Conservation (phyloP, 2,329 filamentous ascomycete genomes). For the Endocalyx cinctus region DNA sequence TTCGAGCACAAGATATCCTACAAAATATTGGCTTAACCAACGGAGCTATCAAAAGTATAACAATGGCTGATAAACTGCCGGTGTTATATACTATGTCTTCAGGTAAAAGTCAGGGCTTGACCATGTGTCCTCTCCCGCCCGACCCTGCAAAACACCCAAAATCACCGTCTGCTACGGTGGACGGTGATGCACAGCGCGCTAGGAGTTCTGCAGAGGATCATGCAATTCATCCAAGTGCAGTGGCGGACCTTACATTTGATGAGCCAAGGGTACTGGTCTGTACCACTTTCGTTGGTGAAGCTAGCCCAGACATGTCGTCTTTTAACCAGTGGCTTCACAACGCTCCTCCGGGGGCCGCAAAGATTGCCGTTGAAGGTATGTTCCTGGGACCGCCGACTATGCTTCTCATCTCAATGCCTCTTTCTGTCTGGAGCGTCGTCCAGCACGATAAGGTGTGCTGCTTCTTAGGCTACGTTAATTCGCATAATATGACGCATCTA, state of each 20-base stretch:
- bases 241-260: constrained; percentile 55
- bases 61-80: constrained; percentile 36
- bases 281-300: constrained; percentile 62
- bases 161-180: constrained; percentile 23
- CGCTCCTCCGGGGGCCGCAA: constrained; percentile 50
- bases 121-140: constrained; percentile 43
- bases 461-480: constrained; percentile 61
- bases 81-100: constrained; percentile 53
- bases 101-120: constrained; percentile 47
- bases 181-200: constrained; percentile 20
- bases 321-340: constrained; percentile 64
- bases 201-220: constrained; percentile 32
- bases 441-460: constrained; percentile 64
- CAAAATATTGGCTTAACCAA: constrained; percentile 42
- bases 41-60: constrained; percentile 33
- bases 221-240: constrained; percentile 42
- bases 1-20: constrained; percentile 40
- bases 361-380: constrained; percentile 63
- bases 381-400: constrained; percentile 64
- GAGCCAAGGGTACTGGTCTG: constrained; percentile 61
- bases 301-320: constrained; percentile 60
- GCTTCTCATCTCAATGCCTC: constrained; percentile 62
- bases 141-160: constrained; percentile 24
- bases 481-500: constrained; percentile 62
- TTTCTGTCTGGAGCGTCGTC: constrained; percentile 58